Percentiles rank a stretch among this genome's conserved stretches.
Conservation (phyloP, 345 rosid species). For the Linum usitatissimum region DNA sequence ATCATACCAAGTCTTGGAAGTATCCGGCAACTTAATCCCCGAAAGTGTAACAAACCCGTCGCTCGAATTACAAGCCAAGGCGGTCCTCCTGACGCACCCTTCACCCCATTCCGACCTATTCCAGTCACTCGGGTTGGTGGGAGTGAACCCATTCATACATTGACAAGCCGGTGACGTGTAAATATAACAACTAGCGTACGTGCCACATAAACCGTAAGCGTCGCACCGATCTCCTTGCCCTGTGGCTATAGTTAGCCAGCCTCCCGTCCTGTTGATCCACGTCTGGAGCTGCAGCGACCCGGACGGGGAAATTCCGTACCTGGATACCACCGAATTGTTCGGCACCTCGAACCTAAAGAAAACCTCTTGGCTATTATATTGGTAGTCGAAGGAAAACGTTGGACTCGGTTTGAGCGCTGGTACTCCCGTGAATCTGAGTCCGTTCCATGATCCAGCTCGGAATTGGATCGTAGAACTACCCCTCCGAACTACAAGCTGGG, state of each 20-base stretch:
- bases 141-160: neutral
- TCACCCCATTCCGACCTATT: neutral
- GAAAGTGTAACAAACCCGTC: neutral
- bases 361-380: slow-evolving; percentile 11
- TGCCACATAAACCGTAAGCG: slow-evolving; percentile 14
- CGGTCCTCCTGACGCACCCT: slow-evolving; percentile 2
- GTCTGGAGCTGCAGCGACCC: slow-evolving; percentile 1
- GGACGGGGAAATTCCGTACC: neutral
- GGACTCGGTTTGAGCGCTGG: slow-evolving; percentile 1
- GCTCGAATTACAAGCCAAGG: neutral
- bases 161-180: neutral
- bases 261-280: slow-evolving; percentile 2
- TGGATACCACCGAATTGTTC: slow-evolving; percentile 9
- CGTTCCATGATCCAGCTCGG: slow-evolving; percentile 11
- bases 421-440: neutral
- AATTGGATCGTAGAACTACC: neutral
- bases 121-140: neutral
- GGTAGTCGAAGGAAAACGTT: neutral
- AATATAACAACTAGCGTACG: slow-evolving; percentile 13
- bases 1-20: neutral
- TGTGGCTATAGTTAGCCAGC: slow-evolving; percentile 6
- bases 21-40: neutral
- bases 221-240: slow-evolving; percentile 8
- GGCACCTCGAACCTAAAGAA: slow-evolving; percentile 2
- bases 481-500: slow-evolving; percentile 2